Conservation (phyloP, 306 rosid species). For the Leucaena leucocephala region DNA sequence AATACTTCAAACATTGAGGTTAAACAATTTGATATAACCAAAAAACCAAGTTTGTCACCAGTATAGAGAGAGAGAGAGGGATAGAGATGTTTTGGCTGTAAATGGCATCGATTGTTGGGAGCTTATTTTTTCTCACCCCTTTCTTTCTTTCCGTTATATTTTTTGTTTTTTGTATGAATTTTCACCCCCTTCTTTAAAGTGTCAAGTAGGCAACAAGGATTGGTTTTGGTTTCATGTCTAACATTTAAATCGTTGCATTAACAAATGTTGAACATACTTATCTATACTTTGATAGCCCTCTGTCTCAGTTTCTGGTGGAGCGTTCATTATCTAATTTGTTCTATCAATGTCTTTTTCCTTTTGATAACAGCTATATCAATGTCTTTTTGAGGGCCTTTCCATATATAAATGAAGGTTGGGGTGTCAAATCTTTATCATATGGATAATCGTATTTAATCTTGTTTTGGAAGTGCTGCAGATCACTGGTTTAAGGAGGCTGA, state of each 20-base stretch:
- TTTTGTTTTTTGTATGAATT: no score
- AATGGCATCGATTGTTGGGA: background rate
- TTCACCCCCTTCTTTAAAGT: background rate
- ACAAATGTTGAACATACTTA: background rate
- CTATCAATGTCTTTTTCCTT: no score
- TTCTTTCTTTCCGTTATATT: background rate
- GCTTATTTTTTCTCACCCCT: background rate
- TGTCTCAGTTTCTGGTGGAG: background rate
- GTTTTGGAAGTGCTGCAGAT: conserved; percentile 95
- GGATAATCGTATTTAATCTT: conserved; percentile 55
- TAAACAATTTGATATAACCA: background rate
- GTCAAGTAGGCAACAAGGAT: conserved; percentile 9
- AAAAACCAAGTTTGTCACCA: background rate
- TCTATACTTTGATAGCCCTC: conserved; percentile 15
- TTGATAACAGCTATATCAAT: background rate
- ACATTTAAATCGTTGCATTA: conserved; percentile 7
- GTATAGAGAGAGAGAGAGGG: background rate
- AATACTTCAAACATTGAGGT: background rate
- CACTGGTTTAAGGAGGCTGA: conserved; percentile 91
- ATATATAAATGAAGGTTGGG: conserved; percentile 22
- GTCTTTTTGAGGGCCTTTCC: conserved; percentile 24
- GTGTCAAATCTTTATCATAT: conserved; percentile 22
- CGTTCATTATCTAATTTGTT: conserved; percentile 33
- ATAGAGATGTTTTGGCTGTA: background rate
- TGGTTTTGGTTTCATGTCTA: conserved; percentile 30